Base-by-base conservation (phyloP, 164 flowering plant genomes). In the Liquidambar formosana region DNA sequence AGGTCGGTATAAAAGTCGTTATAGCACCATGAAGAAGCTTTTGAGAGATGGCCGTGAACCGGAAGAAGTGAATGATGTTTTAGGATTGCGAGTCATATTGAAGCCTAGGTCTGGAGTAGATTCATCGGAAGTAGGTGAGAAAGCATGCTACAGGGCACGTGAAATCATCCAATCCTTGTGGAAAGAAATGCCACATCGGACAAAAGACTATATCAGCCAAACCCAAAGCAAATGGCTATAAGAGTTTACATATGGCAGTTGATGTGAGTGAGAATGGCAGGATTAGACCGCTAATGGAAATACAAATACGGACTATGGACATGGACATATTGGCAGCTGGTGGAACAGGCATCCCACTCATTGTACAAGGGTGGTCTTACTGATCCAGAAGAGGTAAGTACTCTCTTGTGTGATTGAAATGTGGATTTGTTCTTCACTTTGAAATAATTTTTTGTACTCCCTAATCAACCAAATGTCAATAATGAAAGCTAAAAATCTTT, bases 21-120 rank as follows among this genome's bases (percentile, higher is more conserved):
- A 83, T 73, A 92, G 97, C 79, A 95, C 96, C 47, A 92, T 95
- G 97, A 91, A 89, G 82, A 95, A 95, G 77, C 89, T 95, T 51
- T 46, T 92, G 68, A 88, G 71, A 72, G 97, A 92, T 81, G 97
- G 96, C 3, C 89, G 97, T 57, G 83, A 73, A 69, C 89, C 86
- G 1, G 93, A 92, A 68, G 93, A 92, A 64, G 91, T 92, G 56
- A 79, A 91, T 75, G 97, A 95, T 77, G 59, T 95, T 69, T 74
- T 89, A 64, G 97, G 94, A 28, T 70, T 91, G 73, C 81, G 94
- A 59, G 89, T 95, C 23, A 76, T 95, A 59, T 75, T 95, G 82
- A 82, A 66, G 28, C 95, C 94, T 18, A 77, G 44, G 70, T 45
- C 83, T 65, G 84, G 79, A 57, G 71, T 52, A 61, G 68, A 80